Percentiles rank a stretch among this genome's conserved stretches.
Evolutionary conservation across 768 basidiomycete species (phyloP).

Genomic region (Lyophyllum semitale): DNA sequence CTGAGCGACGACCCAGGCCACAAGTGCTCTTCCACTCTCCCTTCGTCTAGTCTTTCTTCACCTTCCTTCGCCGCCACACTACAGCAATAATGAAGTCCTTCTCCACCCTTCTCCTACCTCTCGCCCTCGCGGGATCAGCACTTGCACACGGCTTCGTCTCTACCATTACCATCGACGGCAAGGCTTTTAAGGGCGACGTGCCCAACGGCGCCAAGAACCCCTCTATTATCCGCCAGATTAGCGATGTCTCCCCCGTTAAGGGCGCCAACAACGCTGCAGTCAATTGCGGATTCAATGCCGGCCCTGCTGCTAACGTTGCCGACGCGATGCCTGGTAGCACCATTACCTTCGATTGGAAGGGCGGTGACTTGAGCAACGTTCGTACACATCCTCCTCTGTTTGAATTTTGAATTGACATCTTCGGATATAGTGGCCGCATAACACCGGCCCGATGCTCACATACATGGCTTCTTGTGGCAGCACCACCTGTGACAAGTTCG

Average conservation of each 20-base stretch:
- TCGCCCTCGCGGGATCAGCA: constrained; percentile 36
- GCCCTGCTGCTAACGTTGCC: constrained; percentile 49
- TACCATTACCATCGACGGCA: constrained; percentile 39
- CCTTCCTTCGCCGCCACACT: background rate
- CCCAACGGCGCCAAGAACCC: constrained; percentile 24
- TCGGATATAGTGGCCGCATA: constrained; percentile 44
- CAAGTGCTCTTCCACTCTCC: constrained; percentile 3
- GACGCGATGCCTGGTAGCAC: constrained; percentile 58
- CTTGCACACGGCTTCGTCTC: constrained; percentile 48
- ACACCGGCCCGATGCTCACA: constrained; percentile 71
- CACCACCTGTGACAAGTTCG: constrained; percentile 59
- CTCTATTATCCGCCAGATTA: constrained; percentile 44
- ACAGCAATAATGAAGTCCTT: constrained; percentile 22
- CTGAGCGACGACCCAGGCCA: constrained; percentile 18
- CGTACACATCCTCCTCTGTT: constrained; percentile 11
- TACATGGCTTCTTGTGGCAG: constrained; percentile 70
- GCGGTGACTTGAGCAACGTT: constrained; percentile 39
- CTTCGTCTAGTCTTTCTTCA: background rate
- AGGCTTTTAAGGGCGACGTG: constrained; percentile 36
- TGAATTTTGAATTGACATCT: background rate
- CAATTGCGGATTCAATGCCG: constrained; percentile 61
- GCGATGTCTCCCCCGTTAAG: constrained; percentile 42
- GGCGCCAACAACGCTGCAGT: constrained; percentile 55
- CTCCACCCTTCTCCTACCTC: constrained; percentile 29
- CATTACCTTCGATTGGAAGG: constrained; percentile 60